phyloP scores from a whole-genome alignment of 2,329 filamentous ascomycete genomes.

The Alternaria tenuissima region DNA sequence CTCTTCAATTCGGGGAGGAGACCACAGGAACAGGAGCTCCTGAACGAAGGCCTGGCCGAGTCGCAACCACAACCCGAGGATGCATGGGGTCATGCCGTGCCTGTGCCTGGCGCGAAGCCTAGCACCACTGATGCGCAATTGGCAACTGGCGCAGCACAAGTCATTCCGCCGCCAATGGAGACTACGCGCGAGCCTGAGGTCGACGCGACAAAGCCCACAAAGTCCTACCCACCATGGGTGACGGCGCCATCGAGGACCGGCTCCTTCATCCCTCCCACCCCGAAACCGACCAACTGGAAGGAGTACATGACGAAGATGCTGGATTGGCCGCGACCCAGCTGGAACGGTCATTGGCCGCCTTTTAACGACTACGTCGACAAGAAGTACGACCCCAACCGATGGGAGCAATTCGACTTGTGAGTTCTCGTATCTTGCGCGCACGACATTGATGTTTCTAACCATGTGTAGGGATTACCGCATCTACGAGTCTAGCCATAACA shows the following conservation, averaged over 20 bases:
- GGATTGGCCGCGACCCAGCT: constrained; percentile 52
- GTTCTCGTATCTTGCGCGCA: not conserved
- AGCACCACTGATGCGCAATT: constrained; percentile 1
- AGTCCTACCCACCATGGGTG: constrained; percentile 36
- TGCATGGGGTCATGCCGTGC: constrained; percentile 31
- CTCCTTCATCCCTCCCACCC: constrained; percentile 24
- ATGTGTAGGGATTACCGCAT: constrained; percentile 48
- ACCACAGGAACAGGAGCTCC: constrained; percentile 22
- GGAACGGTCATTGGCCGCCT: constrained; percentile 55
- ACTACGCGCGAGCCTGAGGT: constrained; percentile 1
- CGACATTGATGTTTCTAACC: constrained; percentile 8
- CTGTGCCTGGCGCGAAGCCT: constrained; percentile 21
- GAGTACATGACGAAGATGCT: constrained; percentile 54
- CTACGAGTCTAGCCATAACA: constrained; percentile 49
- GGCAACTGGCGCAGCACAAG: not conserved
- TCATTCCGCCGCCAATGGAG: constrained; percentile 9
- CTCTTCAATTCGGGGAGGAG: constrained; percentile 25
- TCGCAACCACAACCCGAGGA: constrained; percentile 29
- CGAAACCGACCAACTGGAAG: constrained; percentile 36
- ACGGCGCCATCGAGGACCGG: constrained; percentile 28
- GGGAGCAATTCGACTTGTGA: constrained; percentile 56
- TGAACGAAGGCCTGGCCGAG: constrained; percentile 17
- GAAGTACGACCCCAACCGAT: constrained; percentile 59
- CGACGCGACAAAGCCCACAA: constrained; percentile 10
- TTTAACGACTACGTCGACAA: constrained; percentile 53